These are phyloP conservation scores for Rhodosporidiobolus sp. DNA, from an alignment of 768 basidiomycete genomes.

Conservation along the genomic window DNA sequence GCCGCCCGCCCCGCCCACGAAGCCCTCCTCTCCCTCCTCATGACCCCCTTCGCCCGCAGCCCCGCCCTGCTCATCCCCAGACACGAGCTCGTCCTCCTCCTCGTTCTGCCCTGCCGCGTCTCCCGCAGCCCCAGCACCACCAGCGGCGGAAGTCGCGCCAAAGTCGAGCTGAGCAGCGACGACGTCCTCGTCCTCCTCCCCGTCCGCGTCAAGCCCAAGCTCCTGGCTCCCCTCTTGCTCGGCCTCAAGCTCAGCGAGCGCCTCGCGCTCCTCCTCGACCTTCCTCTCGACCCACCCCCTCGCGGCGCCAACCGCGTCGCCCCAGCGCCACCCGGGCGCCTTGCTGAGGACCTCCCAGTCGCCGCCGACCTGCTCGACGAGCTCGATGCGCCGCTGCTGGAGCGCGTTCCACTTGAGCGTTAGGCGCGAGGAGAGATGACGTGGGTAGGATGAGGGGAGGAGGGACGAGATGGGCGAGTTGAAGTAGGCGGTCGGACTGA, in stretches of 20 bases:
- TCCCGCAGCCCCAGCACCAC: too few species aligned
- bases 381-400: neutral
- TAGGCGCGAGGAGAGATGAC: neutral
- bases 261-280: neutral
- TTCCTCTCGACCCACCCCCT: slow-evolving; percentile 1
- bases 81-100: neutral
- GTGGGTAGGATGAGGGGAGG: neutral
- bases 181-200: neutral
- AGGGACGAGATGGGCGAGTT: neutral
- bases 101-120: neutral
- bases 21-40: neutral
- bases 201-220: too few species aligned
- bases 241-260: too few species aligned
- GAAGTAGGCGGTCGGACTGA: neutral
- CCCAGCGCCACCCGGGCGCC: slow-evolving; percentile 5
- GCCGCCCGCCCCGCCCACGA: neutral
- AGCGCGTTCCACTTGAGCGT: neutral
- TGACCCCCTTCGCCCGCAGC: neutral
- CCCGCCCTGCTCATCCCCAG: neutral
- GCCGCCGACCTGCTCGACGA: neutral
- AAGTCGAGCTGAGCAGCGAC: neutral
- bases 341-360: slow-evolving; percentile 11
- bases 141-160: too few species aligned
- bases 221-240: neutral
- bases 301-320: neutral